phyloP scores from a whole-genome alignment of 2,329 filamentous ascomycete genomes.

The Aspergillus ustus region DNA sequence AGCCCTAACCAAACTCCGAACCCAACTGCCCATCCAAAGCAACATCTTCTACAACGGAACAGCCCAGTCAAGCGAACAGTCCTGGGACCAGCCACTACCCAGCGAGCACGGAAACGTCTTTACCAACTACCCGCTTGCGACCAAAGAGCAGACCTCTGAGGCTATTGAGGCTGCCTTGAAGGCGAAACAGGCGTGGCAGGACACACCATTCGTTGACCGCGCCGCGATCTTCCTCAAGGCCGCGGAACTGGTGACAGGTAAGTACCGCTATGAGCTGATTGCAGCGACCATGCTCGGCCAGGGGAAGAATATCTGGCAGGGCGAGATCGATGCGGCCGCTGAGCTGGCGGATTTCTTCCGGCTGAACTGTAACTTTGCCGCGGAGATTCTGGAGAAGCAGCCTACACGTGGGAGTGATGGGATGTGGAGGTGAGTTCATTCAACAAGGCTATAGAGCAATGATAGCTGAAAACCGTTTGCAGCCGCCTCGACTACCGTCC shows the following conservation, averaged over 20 bases:
- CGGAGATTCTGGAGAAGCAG: constrained; percentile 3
- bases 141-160: constrained; percentile 70
- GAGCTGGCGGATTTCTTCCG: constrained; percentile 90
- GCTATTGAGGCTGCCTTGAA: constrained; percentile 82
- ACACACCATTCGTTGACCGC: constrained; percentile 83
- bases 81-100: constrained; percentile 34
- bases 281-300: constrained; percentile 94
- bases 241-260: constrained; percentile 82
- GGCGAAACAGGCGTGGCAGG: constrained; percentile 80
- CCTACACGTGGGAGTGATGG: not conserved
- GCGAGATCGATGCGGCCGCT: constrained; percentile 74
- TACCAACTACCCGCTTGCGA: constrained; percentile 82
- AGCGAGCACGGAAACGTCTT: constrained; percentile 58
- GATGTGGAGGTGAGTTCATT: not conserved
- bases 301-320: constrained; percentile 98
- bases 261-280: constrained; percentile 96
- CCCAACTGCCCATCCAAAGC: constrained; percentile 40
- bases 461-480: not conserved
- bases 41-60: constrained; percentile 36
- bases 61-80: constrained; percentile 28
- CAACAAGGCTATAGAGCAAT: not conserved
- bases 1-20: constrained; percentile 36
- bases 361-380: constrained; percentile 60
- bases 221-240: constrained; percentile 95
- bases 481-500: constrained; percentile 77